phyloP scores from a whole-genome alignment of 2,329 filamentous ascomycete species.

The Ciborinia camelliae region DNA sequence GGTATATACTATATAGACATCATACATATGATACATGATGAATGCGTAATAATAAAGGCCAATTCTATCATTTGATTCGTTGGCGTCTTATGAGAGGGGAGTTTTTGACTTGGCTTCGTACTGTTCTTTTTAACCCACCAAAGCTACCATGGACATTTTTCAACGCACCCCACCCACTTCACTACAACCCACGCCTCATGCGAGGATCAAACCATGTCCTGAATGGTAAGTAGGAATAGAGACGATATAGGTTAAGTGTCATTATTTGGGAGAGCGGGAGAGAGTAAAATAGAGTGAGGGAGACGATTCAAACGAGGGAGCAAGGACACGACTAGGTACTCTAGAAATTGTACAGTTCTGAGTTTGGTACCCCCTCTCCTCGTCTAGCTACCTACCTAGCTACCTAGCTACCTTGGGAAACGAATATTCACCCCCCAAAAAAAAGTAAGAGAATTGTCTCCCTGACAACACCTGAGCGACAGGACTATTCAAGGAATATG shows the following conservation, averaged over 20 bases:
- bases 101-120: constrained; percentile 4
- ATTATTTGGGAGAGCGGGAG: background rate
- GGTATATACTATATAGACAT: too few relatives aligned
- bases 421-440: background rate
- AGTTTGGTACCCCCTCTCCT: background rate
- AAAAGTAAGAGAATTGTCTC: constrained; percentile 1
- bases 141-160: constrained; percentile 1
- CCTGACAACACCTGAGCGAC: constrained; percentile 20
- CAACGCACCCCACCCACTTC: background rate
- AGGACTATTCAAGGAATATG: constrained; percentile 16
- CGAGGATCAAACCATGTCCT: background rate
- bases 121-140: background rate
- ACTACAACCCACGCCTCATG: background rate
- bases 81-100: background rate
- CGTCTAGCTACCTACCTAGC: background rate
- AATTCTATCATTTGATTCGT: background rate
- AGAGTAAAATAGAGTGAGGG: background rate
- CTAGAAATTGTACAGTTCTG: background rate
- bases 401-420: background rate
- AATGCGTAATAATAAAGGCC: background rate
- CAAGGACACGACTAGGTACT: background rate
- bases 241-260: background rate
- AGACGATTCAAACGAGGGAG: background rate
- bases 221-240: background rate
- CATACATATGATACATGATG: too few relatives aligned